Base-by-base conservation (phyloP, 768 basidiomycete genomes). In the Podaxis sp. region DNA sequence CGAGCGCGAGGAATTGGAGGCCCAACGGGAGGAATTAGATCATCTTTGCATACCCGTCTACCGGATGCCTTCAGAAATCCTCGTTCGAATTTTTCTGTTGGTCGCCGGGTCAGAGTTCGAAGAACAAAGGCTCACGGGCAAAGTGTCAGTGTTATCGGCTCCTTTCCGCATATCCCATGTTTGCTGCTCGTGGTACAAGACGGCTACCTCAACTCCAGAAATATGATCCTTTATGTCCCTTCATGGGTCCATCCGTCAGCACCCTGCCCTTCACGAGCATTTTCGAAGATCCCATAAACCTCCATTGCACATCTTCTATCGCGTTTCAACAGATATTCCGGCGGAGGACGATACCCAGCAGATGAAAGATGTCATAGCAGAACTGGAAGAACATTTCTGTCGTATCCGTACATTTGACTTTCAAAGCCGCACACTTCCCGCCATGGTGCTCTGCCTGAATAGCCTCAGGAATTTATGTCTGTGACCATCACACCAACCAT, bases 51-150 rank as follows among this genome's bases (percentile, higher is more conserved):
- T 77, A 26, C 83, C 84, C 15, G 75, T 84, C 60, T 79, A 82
- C 64, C 82, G 80, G 78, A 77, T 85, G 52, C 84, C 84, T 13
- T 63, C 75, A 40, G 84, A 85, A 65, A 69, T 84, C 19, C 76
- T 85, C 46, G 66, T 74, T 42, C 74, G 78, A 6, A 75, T 84
- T 57, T 85, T 85, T 63, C 28, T 69, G 17, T 60, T 66, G n/a
- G 61, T 65, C 40, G 55, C 63, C 57, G 69, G 74, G 28, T 68
- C 69, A 40, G 74, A 73, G 51, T 51, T 68, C 24, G 61, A 67
- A 53, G 71, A 69, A 13, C 38, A 46, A 44, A 36, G 46, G n/a
- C 19, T 40, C 28, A 24, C 22, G 30, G 26, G 17, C 11, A 40
- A 24, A 15, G n/a, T 33, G 8, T 38, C 26, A 12, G 40, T 12